Percentiles rank a stretch among this genome's conserved stretches.
Conservation (phyloP, 2,329 filamentous ascomycete genomes). For the Pseudocercospora fuligena region DNA sequence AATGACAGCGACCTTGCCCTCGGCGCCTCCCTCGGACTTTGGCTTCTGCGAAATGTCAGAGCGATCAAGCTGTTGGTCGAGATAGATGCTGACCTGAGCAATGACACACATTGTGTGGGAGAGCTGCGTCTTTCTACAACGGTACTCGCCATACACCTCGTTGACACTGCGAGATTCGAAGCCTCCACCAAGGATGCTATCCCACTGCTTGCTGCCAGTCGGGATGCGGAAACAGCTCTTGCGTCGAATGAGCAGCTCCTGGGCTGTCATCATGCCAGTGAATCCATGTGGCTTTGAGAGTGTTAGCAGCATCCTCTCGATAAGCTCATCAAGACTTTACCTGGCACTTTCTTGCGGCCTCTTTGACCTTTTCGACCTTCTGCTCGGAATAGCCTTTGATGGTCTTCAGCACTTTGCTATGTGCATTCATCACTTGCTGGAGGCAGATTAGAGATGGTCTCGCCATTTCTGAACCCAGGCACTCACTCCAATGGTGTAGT, state of each 20-base stretch:
- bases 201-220: constrained; percentile 72
- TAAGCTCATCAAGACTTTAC: constrained; percentile 43
- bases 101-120: constrained; percentile 72
- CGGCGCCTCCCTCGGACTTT: constrained; percentile 66
- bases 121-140: constrained; percentile 72
- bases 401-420: constrained; percentile 64
- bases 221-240: constrained; percentile 68
- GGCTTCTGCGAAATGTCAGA: constrained; percentile 40
- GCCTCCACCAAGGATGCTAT: constrained; percentile 65
- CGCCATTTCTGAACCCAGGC: background rate
- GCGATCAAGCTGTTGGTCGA: background rate
- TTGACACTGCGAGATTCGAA: constrained; percentile 74
- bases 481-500: constrained; percentile 66
- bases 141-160: constrained; percentile 66
- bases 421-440: constrained; percentile 65
- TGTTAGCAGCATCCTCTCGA: constrained; percentile 18
- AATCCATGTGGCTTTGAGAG: constrained; percentile 57
- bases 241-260: constrained; percentile 66
- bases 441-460: background rate
- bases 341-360: constrained; percentile 66
- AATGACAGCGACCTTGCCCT: constrained; percentile 72
- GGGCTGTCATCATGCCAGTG: constrained; percentile 67
- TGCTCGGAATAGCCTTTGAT: constrained; percentile 73
- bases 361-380: constrained; percentile 74
- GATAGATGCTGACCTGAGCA: constrained; percentile 44